These are phyloP conservation scores for Capronia coronata DNA, from an alignment of 2,329 filamentous ascomycete species.

Conservation along the genomic window DNA sequence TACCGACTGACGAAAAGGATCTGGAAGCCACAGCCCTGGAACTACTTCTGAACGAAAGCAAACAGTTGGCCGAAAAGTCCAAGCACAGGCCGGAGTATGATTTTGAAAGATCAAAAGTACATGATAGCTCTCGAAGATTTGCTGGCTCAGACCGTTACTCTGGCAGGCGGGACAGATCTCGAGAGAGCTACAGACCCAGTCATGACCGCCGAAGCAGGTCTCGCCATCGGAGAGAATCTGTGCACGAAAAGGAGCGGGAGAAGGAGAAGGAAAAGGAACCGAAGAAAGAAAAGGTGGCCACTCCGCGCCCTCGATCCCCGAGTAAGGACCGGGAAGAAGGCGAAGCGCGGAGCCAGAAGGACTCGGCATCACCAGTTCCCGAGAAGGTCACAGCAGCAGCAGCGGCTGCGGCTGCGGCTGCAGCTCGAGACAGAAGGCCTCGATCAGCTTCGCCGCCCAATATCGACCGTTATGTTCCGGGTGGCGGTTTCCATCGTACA, in stretches of 20 bases:
- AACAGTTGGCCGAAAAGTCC: conserved; percentile 49
- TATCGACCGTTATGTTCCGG: conserved; percentile 44
- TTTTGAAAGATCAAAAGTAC: conserved; percentile 30
- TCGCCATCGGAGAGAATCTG: conserved; percentile 15
- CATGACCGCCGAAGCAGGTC: conserved; percentile 26
- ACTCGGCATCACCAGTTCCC: conserved; percentile 19
- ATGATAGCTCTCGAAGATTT: conserved; percentile 29
- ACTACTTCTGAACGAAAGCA: conserved; percentile 49
- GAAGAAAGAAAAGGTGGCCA: conserved; percentile 4
- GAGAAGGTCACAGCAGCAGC: conserved; percentile 13
- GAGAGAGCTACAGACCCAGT: conserved; percentile 24
- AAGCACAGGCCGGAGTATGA: conserved; percentile 46
- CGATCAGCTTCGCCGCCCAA: conserved; percentile 30
- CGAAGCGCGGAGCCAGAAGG: conserved; percentile 23
- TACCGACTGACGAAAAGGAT: conserved; percentile 47
- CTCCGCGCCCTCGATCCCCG: conserved; percentile 5
- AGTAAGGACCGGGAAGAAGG: conserved; percentile 28
- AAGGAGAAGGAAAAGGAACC: not conserved
- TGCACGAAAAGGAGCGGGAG: conserved; percentile 10
- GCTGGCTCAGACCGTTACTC: conserved; percentile 27
- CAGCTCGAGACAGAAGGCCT: conserved; percentile 28
- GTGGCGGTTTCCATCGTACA: conserved; percentile 29
- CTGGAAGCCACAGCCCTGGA: conserved; percentile 52
- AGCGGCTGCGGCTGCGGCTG: no score
- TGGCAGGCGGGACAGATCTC: conserved; percentile 29